phyloP scores from a whole-genome alignment of 225 moss, liverwort and hornwort genomes.

The Sphagnum tenellum region DNA sequence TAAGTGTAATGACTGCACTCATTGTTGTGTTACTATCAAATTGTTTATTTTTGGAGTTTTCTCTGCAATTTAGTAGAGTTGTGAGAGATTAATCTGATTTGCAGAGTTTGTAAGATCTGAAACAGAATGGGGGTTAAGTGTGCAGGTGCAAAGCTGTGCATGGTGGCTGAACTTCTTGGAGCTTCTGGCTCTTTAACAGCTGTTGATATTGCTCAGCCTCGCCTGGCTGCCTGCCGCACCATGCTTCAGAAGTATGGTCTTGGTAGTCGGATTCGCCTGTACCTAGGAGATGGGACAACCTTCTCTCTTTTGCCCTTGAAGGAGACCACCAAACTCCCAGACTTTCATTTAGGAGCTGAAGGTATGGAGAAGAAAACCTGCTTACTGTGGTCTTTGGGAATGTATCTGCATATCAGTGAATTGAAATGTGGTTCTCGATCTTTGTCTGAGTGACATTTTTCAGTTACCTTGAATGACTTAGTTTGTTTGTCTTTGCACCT shows the following conservation, averaged over 20 bases:
- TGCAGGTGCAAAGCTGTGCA: slow-evolving; percentile 92
- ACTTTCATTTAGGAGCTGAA: slow-evolving; percentile 5
- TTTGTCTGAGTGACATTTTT: no score
- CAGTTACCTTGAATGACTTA: no score
- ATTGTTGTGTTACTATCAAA: no score
- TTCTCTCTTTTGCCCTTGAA: slow-evolving; percentile 80
- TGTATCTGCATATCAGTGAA: no score
- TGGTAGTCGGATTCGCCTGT: slow-evolving; percentile 62
- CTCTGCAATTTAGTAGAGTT: no score
- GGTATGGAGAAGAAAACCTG: background rate
- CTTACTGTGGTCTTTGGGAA: no score
- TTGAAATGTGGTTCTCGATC: no score
- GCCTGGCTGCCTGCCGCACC: slow-evolving; percentile 80
- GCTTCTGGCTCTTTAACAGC: slow-evolving; percentile 76
- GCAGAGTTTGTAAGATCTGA: background rate
- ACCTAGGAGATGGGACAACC: slow-evolving; percentile 70
- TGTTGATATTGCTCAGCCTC: slow-evolving; percentile 72
- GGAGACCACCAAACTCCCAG: slow-evolving; percentile 6
- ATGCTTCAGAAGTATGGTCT: slow-evolving; percentile 89
- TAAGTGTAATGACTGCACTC: no score
- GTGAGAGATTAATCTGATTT: background rate
- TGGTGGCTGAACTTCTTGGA: slow-evolving; percentile 83
- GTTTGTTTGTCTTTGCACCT: no score
- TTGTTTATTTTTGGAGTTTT: no score
- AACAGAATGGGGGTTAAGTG: background rate